phyloP scores from a whole-genome alignment of 1,284 basidiomycete genomes.

The Rhodotorula sp. region DNA sequence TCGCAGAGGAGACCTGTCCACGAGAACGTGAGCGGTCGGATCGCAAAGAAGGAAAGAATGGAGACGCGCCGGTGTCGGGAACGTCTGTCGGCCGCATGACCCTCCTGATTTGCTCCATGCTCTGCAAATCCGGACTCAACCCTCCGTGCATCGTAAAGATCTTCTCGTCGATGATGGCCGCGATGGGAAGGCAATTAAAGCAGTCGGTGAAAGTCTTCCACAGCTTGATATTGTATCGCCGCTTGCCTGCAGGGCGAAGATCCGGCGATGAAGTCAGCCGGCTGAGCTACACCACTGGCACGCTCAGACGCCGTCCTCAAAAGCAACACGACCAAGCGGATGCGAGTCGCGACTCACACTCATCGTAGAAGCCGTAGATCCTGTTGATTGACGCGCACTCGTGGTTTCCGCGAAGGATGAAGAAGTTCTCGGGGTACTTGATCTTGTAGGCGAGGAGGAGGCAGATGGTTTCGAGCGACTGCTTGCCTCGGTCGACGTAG shows the following conservation, averaged over 20 bases:
- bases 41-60: neutral
- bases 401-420: slow-evolving; percentile 90
- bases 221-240: slow-evolving; percentile 94
- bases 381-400: slow-evolving; percentile 93
- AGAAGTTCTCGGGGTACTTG: slow-evolving; percentile 98
- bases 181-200: slow-evolving; percentile 93
- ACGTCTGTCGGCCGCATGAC: slow-evolving; percentile 99
- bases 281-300: neutral
- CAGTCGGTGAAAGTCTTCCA: slow-evolving; percentile 98
- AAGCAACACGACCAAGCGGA: neutral
- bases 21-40: slow-evolving; percentile 39
- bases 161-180: slow-evolving; percentile 95
- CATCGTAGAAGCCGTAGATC: slow-evolving; percentile 95
- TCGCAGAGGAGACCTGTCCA: slow-evolving; percentile 80
- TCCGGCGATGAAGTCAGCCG: neutral
- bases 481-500: slow-evolving; percentile 93
- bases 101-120: slow-evolving; percentile 98
- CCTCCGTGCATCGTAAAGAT: slow-evolving; percentile 88
- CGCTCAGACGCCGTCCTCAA: neutral
- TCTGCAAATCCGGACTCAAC: slow-evolving; percentile 93
- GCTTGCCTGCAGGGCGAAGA: slow-evolving; percentile 67
- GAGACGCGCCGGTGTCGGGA: slow-evolving; percentile 82
- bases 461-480: slow-evolving; percentile 90
- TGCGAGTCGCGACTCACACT: slow-evolving; percentile 63
- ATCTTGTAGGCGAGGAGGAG: slow-evolving; percentile 57